Percentiles rank a stretch among this genome's conserved stretches.
phyloP scores from a whole-genome alignment of 164 flowering plant genomes.

The Malania oleifera region DNA sequence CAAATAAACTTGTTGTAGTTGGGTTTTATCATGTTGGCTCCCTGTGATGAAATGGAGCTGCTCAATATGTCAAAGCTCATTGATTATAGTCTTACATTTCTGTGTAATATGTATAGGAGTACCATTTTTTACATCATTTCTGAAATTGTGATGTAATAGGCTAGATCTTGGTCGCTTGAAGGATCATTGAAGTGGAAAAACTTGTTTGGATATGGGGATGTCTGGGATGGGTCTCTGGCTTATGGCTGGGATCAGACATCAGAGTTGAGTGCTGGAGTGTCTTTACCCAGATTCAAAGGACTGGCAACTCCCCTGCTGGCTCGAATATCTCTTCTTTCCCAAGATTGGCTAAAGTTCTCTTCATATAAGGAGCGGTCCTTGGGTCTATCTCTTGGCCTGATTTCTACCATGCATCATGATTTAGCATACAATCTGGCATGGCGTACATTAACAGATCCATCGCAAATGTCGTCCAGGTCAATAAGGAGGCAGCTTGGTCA shows the following conservation, averaged over 20 bases:
- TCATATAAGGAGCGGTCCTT: constrained; percentile 75
- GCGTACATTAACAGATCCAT: constrained; percentile 86
- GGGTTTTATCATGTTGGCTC: too few relatives aligned
- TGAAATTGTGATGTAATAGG: constrained; percentile 33
- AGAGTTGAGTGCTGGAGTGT: constrained; percentile 77
- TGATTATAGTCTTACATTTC: background rate
- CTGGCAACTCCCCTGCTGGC: constrained; percentile 53
- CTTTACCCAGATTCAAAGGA: constrained; percentile 63
- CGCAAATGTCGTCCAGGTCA: constrained; percentile 62
- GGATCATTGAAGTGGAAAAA: constrained; percentile 81
- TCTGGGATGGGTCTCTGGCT: constrained; percentile 82
- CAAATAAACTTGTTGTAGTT: too few relatives aligned
- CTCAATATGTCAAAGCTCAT: background rate
- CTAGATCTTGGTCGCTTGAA: constrained; percentile 80
- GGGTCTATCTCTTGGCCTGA: constrained; percentile 74
- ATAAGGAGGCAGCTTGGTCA: constrained; percentile 93
- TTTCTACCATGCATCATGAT: constrained; percentile 64
- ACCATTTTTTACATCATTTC: constrained; percentile 1
- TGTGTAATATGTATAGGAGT: background rate
- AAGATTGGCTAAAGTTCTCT: constrained; percentile 87
- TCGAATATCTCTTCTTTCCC: constrained; percentile 64
- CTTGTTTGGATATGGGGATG: constrained; percentile 77
- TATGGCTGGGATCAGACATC: constrained; percentile 79
- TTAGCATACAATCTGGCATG: constrained; percentile 73
- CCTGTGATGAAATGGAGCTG: background rate